Base-by-base conservation (phyloP, 768 basidiomycete genomes). In the Lentinula boryana region DNA sequence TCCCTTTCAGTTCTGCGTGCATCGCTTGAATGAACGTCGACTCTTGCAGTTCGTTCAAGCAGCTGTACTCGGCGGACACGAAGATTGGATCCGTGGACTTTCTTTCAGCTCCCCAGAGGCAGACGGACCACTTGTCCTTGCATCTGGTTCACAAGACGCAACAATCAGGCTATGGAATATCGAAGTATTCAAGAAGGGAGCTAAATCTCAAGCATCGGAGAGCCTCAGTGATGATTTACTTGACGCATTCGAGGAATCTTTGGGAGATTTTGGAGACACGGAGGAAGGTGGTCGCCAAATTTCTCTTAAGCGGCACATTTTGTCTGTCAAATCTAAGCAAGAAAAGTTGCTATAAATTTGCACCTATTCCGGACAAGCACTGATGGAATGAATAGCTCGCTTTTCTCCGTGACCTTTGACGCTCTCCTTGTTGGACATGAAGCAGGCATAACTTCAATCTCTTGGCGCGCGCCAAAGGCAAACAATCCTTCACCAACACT, bases 361-460 rank as follows among this genome's bases (percentile, higher is more conserved):
- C 18, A 36, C 62, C 16, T 31, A 35, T 35, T 50, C 21, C 31
- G 9, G 41, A 46, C 40, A 16, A 23, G 35, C 21, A 5, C 60
- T 66, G 31, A 13, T 38, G 52, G 54, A 78, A 78, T 33, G 62
- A 69, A 40, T 69, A 70, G 38, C 84, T 85, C 60, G 6, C 21
- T 60, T 32, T 96, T 85, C 68, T 85, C 88, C 6, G 83, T 97
- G 40, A 91, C 89, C 0, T 93, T 98, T 59, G 97, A 98, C 67
- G 95, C 97, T 1, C 83, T 99, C 9, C 81, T 99, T 18, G 76
- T 98, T 23, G 96, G 97, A n/a, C 97, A 99, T 67, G 97, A 99
- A 75, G 90, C 89, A 5, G 91, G 91, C 31, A 77, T 99, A 31
- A 97, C 96, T 0, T 90, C 88, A 35, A 71, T 98, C n/a, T 77